These are phyloP conservation scores for Heliamphora pulchella DNA, from an alignment of 179 eudicot genomes.

Conservation along the genomic window DNA sequence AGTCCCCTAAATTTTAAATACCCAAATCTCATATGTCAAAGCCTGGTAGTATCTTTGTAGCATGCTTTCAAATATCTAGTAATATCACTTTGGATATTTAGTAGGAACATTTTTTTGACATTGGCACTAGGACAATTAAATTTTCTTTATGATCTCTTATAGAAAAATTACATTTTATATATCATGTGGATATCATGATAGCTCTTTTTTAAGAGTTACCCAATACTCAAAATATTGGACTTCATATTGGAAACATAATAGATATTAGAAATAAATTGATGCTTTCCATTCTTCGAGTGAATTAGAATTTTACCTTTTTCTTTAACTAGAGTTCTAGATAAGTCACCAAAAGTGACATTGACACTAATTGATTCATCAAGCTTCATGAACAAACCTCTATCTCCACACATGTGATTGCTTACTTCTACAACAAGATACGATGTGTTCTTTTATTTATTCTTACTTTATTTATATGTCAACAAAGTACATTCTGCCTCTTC, in stretches of 20 bases:
- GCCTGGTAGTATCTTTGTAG: not conserved
- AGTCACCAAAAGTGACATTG: not conserved
- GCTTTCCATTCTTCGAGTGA: not conserved
- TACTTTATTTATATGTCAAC: not conserved
- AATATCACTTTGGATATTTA: constrained; percentile 6
- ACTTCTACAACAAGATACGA: not conserved
- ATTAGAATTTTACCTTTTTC: constrained; percentile 11
- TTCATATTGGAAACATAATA: constrained; percentile 10
- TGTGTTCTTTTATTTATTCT: not conserved
- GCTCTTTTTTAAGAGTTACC: constrained; percentile 10
- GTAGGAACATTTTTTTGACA: not conserved
- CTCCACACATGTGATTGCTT: constrained; percentile 8
- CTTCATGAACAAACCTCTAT: not conserved
- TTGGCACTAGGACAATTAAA: constrained; percentile 6
- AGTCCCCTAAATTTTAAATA: not conserved
- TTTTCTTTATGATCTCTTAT: not conserved
- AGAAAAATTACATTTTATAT: not conserved
- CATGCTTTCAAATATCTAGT: constrained; percentile 2
- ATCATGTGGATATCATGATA: not conserved
- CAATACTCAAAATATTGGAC: constrained; percentile 13
- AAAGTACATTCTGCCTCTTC: not conserved
- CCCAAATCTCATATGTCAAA: constrained; percentile 10
- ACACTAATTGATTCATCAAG: not conserved
- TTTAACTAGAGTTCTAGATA: not conserved
- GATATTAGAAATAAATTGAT: constrained; percentile 9